Conservation (phyloP, 805 yeast species). For the Kockiozyma suomiensis region DNA sequence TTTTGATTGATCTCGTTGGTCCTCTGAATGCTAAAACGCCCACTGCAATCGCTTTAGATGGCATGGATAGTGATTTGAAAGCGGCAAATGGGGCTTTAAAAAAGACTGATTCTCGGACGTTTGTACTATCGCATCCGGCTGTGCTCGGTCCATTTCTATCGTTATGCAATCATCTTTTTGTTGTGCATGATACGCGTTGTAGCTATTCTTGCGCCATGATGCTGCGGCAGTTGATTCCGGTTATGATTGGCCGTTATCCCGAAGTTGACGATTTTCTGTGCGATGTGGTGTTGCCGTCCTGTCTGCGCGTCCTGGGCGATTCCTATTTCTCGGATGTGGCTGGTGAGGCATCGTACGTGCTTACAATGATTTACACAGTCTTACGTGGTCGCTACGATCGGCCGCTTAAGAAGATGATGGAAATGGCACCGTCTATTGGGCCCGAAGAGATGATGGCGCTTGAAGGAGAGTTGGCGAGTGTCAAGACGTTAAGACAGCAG, state of each 20-base stretch:
- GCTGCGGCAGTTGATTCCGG: slow-evolving; percentile 70
- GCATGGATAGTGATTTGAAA: not conserved
- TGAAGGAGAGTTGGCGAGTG: slow-evolving; percentile 62
- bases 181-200: slow-evolving; percentile 87
- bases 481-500: slow-evolving; percentile 76
- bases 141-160: slow-evolving; percentile 78
- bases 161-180: slow-evolving; percentile 72
- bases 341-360: slow-evolving; percentile 86
- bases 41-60: not conserved
- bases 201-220: slow-evolving; percentile 86
- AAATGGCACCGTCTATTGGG: slow-evolving; percentile 50
- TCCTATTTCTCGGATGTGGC: slow-evolving; percentile 84
- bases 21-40: slow-evolving; percentile 7
- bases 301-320: slow-evolving; percentile 68
- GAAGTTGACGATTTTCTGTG: slow-evolving; percentile 73
- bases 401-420: slow-evolving; percentile 63
- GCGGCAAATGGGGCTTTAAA: not conserved
- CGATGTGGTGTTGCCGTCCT: slow-evolving; percentile 67
- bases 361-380: slow-evolving; percentile 76
- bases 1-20: slow-evolving; percentile 47
- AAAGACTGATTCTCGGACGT: slow-evolving; percentile 46
- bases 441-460: slow-evolving; percentile 62
- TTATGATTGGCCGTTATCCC: slow-evolving; percentile 66
- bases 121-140: slow-evolving; percentile 64
- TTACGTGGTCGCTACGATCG: slow-evolving; percentile 68